These are phyloP conservation scores for Taiozyma sp. DNA, from an alignment of 1,139 yeast genomes.

Conservation along the genomic window DNA sequence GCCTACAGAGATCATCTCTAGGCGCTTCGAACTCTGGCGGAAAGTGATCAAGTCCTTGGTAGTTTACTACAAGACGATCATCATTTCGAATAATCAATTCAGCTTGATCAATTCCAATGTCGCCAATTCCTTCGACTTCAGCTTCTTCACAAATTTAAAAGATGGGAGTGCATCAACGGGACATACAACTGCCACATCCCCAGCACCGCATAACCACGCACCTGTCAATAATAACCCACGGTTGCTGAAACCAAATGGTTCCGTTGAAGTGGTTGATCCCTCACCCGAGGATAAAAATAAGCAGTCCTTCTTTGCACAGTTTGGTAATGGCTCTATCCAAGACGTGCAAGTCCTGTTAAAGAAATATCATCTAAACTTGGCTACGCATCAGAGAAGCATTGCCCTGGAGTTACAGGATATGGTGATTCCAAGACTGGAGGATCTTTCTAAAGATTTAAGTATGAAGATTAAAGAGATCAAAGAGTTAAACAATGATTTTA, in stretches of 20 bases:
- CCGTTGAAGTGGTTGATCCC: conserved; percentile 27
- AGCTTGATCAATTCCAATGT: conserved; percentile 61
- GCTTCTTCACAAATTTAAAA: conserved; percentile 36
- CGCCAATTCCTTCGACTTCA: conserved; percentile 56
- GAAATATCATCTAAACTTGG: conserved; percentile 40
- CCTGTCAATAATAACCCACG: background rate
- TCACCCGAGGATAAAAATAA: conserved; percentile 34
- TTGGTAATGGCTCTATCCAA: conserved; percentile 46
- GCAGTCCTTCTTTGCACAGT: conserved; percentile 46
- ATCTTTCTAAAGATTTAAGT: conserved; percentile 59
- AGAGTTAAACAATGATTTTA: conserved; percentile 43
- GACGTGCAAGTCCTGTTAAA: conserved; percentile 43
- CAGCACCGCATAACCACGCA: background rate
- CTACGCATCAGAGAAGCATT: conserved; percentile 41
- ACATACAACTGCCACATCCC: background rate
- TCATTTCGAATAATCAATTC: conserved; percentile 65
- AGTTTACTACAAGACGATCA: conserved; percentile 56
- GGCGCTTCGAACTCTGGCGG: conserved; percentile 67
- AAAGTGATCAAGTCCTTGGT: conserved; percentile 59
- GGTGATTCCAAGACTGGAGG: conserved; percentile 66
- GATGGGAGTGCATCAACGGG: background rate
- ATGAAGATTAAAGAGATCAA: conserved; percentile 65
- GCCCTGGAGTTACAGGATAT: conserved; percentile 55
- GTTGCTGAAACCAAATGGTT: conserved; percentile 7
- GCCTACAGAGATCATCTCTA: conserved; percentile 35